Percentiles rank a stretch among this genome's conserved stretches.
phyloP scores from a whole-genome alignment of 352 stramenopile species.

The Globisporangium polare region DNA sequence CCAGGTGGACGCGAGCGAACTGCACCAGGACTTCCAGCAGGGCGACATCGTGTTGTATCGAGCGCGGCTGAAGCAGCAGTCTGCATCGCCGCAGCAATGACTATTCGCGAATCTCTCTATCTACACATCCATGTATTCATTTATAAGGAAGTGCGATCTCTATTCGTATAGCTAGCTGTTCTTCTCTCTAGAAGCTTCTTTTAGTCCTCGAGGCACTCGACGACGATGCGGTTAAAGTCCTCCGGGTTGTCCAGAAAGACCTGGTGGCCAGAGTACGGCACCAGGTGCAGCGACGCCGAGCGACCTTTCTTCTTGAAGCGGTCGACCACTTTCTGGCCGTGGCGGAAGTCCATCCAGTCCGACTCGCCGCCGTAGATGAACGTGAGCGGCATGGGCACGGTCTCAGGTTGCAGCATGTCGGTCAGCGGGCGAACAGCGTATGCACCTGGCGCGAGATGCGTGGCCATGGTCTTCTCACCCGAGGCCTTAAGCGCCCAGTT shows the following conservation, averaged over 20 bases:
- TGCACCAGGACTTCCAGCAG: slow-evolving; percentile 67
- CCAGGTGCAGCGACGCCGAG: slow-evolving; percentile 45
- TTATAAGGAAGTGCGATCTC: neutral
- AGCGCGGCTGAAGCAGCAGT: slow-evolving; percentile 26
- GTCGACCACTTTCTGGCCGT: slow-evolving; percentile 60
- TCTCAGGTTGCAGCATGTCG: slow-evolving; percentile 50
- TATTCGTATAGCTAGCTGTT: neutral
- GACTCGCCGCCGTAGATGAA: slow-evolving; percentile 80
- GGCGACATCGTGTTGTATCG: slow-evolving; percentile 63
- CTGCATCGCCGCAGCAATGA: neutral
- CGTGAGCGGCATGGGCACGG: slow-evolving; percentile 72
- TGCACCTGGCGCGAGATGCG: slow-evolving; percentile 66
- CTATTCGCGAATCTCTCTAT: neutral
- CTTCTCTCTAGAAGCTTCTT: neutral
- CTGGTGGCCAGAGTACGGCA: slow-evolving; percentile 70
- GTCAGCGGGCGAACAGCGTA: slow-evolving; percentile 64
- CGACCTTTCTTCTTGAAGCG: slow-evolving; percentile 32
- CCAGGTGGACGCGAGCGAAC: slow-evolving; percentile 31
- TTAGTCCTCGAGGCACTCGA: slow-evolving; percentile 28
- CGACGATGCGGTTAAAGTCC: slow-evolving; percentile 61
- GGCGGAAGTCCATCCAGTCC: slow-evolving; percentile 86
- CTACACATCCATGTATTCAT: neutral
- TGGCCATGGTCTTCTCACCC: slow-evolving; percentile 70
- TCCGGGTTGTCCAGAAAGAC: slow-evolving; percentile 81
- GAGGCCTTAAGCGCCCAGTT: slow-evolving; percentile 82